phyloP scores from a whole-genome alignment of 2,329 filamentous ascomycete genomes.

The Phyllosticta paracitricarpa region DNA sequence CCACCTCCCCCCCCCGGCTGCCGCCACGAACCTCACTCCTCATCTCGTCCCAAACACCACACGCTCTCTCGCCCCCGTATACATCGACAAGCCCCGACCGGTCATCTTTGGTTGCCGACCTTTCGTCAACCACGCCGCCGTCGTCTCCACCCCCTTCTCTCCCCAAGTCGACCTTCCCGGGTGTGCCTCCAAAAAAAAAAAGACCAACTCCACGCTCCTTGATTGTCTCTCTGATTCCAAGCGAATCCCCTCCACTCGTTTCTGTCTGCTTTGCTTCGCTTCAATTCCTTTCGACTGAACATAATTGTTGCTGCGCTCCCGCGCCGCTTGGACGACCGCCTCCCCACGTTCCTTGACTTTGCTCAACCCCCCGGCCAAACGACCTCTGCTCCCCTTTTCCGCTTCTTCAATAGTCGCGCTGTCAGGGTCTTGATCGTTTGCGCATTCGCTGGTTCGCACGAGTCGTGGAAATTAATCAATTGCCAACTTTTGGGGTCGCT shows the following conservation, averaged over 20 bases:
- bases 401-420: neutral
- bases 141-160: slow-evolving; percentile 10
- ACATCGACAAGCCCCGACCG: slow-evolving; percentile 27
- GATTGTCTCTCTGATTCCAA: slow-evolving; percentile 21
- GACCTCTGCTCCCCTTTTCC: neutral
- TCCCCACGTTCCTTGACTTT: slow-evolving; percentile 9
- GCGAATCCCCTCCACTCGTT: slow-evolving; percentile 26
- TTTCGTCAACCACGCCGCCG: slow-evolving; percentile 23
- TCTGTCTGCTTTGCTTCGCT: slow-evolving; percentile 13
- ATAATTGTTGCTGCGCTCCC: slow-evolving; percentile 11
- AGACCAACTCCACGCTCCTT: slow-evolving; percentile 23
- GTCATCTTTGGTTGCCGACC: slow-evolving; percentile 18
- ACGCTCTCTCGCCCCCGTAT: slow-evolving; percentile 13
- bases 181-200: slow-evolving; percentile 12
- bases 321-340: slow-evolving; percentile 11
- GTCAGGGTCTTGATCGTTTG: neutral
- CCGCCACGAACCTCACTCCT: slow-evolving; percentile 8
- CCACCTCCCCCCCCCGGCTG: slow-evolving; percentile 8
- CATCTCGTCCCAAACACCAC: slow-evolving; percentile 15
- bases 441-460: neutral
- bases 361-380: neutral
- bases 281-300: slow-evolving; percentile 11
- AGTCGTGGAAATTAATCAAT: slow-evolving; percentile 3
- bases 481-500: slow-evolving; percentile 1
- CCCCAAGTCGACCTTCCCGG: neutral